A percentile compares a stretch with the other conserved stretches of the same genome.
These are phyloP conservation scores for Wickerhamomyces chaumierensis DNA, from an alignment of 805 yeast species.

Conservation along the genomic window DNA sequence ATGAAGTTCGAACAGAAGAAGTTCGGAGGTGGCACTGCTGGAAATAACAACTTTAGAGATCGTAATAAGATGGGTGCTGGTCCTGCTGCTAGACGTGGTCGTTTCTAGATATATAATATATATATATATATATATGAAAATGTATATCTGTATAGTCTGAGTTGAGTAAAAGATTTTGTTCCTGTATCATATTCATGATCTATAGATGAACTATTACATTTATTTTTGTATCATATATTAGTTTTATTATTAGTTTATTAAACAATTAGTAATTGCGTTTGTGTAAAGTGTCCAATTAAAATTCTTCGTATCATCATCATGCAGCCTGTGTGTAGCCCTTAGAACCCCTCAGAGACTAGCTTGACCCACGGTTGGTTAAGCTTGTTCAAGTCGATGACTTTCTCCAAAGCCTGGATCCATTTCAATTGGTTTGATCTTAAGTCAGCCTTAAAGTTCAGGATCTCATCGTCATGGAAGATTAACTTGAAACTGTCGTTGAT, in stretches of 20 bases:
- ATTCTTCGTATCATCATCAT: neutral
- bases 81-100: neutral
- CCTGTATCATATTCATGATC: no score
- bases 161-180: no score
- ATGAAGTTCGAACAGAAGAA: constrained; percentile 11
- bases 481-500: constrained; percentile 69
- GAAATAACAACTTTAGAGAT: constrained; percentile 11
- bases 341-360: constrained; percentile 19
- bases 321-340: neutral
- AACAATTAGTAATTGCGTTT: no score
- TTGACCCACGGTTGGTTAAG: constrained; percentile 57
- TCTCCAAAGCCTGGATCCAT: constrained; percentile 58
- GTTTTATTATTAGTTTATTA: neutral
- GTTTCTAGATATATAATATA: neutral
- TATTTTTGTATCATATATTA: neutral
- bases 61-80: constrained; percentile 6
- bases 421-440: constrained; percentile 42
- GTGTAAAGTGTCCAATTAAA: no score
- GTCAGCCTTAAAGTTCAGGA: constrained; percentile 79
- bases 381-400: constrained; percentile 41
- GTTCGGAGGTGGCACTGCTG: constrained; percentile 1
- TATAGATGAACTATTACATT: no score
- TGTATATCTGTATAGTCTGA: no score
- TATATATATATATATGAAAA: no score
- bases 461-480: constrained; percentile 68